phyloP scores from a whole-genome alignment of 805 yeast genomes.

The Wickerhamiella dianesei region DNA sequence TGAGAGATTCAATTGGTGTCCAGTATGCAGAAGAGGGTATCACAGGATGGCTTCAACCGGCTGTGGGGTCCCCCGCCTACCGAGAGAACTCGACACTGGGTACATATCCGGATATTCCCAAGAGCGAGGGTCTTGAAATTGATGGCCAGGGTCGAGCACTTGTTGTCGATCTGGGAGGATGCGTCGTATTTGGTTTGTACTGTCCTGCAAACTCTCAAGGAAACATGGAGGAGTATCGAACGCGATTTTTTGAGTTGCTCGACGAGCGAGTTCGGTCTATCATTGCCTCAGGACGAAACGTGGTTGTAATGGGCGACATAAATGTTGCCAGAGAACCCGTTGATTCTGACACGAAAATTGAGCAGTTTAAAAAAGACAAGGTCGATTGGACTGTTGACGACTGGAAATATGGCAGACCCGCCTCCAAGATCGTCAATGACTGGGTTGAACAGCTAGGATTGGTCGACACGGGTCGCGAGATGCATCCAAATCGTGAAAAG shows the following conservation, averaged over 20 bases:
- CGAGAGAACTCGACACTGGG: constrained; percentile 32
- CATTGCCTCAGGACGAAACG: constrained; percentile 42
- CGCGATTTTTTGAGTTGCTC: constrained; percentile 43
- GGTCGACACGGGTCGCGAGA: constrained; percentile 29
- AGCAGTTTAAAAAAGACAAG: constrained; percentile 28
- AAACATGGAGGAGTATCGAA: constrained; percentile 49
- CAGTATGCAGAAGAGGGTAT: constrained; percentile 81
- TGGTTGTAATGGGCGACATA: constrained; percentile 77
- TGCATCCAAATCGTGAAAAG: constrained; percentile 43
- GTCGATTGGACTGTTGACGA: constrained; percentile 7
- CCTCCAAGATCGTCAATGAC: constrained; percentile 35
- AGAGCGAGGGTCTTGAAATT: constrained; percentile 31
- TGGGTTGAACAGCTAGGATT: constrained; percentile 27
- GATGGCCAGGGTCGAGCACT: constrained; percentile 83
- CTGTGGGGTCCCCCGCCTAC: constrained; percentile 2
- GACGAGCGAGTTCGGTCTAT: constrained; percentile 50
- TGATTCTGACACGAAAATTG: constrained; percentile 65
- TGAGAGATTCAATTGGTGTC: constrained; percentile 41
- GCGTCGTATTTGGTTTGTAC: constrained; percentile 43
- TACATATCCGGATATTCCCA: constrained; percentile 43
- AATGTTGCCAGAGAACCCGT: constrained; percentile 68
- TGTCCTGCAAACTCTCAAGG: constrained; percentile 85
- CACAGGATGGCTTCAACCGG: constrained; percentile 40
- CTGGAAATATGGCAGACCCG: constrained; percentile 31
- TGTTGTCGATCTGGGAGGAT: constrained; percentile 46